A percentile compares a stretch with the other conserved stretches of the same genome.
phyloP scores from a whole-genome alignment of 805 yeast genomes.

The Candida boidinii region DNA sequence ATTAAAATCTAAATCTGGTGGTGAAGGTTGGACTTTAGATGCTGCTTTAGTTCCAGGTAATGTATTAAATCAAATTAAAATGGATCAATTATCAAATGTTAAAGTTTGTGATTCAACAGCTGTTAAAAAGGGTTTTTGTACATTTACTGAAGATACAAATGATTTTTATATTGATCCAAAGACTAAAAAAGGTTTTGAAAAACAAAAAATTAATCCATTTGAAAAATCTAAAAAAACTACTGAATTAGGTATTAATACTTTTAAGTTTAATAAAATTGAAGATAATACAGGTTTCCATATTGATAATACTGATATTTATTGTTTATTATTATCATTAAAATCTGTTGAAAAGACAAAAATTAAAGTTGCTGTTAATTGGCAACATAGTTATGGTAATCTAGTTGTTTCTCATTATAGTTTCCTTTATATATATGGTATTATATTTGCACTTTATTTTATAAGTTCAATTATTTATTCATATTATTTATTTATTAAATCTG shows the following conservation, averaged over 20 bases:
- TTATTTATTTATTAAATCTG: slow-evolving; percentile 8
- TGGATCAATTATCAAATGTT: slow-evolving; percentile 15
- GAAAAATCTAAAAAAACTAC: slow-evolving; percentile 2
- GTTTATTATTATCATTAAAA: slow-evolving; percentile 15
- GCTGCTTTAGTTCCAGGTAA: slow-evolving; percentile 15
- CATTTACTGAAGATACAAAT: slow-evolving; percentile 9
- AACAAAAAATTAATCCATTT: slow-evolving; percentile 9
- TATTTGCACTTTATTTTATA: slow-evolving; percentile 13
- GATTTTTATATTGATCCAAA: slow-evolving; percentile 7
- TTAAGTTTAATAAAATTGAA: neutral
- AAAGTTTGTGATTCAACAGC: slow-evolving; percentile 26
- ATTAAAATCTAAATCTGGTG: slow-evolving; percentile 1
- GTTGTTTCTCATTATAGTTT: slow-evolving; percentile 20
- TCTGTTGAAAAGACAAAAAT: slow-evolving; percentile 3
- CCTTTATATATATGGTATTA: slow-evolving; percentile 14
- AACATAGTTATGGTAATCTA: slow-evolving; percentile 23
- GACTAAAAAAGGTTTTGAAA: slow-evolving; percentile 11
- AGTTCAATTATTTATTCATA: slow-evolving; percentile 8
- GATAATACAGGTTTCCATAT: slow-evolving; percentile 11
- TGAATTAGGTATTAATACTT: slow-evolving; percentile 6
- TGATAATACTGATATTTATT: slow-evolving; percentile 16
- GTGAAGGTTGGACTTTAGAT: slow-evolving; percentile 9
- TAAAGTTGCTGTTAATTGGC: slow-evolving; percentile 19
- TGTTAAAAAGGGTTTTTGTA: slow-evolving; percentile 12
- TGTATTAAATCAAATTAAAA: slow-evolving; percentile 16